Base-by-base conservation (phyloP, 1,284 basidiomycete species). In the Boletus sp. region DNA sequence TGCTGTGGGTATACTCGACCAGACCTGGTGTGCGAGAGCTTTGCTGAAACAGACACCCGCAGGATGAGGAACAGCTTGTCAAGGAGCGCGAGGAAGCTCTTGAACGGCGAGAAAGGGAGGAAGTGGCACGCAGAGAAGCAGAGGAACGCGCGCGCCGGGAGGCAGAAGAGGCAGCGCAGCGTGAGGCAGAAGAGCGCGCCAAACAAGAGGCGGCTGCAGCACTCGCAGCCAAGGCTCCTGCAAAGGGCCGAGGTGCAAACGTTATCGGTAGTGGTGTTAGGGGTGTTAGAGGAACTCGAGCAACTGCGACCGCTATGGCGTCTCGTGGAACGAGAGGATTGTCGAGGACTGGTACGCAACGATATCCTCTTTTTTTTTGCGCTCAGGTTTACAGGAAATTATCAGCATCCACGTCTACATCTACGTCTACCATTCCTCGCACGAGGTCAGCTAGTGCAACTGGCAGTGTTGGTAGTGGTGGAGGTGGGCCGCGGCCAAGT, bases 21-120 rank as follows among this genome's bases (percentile, higher is more conserved):
- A 17, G 10, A 29, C 14, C 30, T 3, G 3, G 2, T n/a, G 33
- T 41, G 12, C 3, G 42, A 26, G 1, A 13, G 5, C 19, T 17
- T 43, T 23, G 39, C 50, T 65, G n/a, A 27, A 53, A 29, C 9
- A 4, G 33, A 38, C n/a, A 5, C 26, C 17, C 16, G 8, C 35
- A 88, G 84, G 85, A 89, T 44, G 79, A 82, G 49, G 73, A 72
- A 33, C 53, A 64, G 6, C 48, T 87, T 8, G 71, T 77, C 53
- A 72, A 65, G 33, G 77, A 86, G 62, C 68, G 62, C 35, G 64
- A 64, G 37, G 76, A 75, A 59, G 72, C 70, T 3, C 65, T 68
- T 38, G 77, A 81, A 56, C 71, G 60, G 56, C 75, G 71, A 25
- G 73, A 69, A 38, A 72, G 72, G 54, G 72, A 73, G 40, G 82